Evolutionary conservation across 1,284 basidiomycete genomes (phyloP).

Genomic region (Schizopora paradoxa): DNA sequence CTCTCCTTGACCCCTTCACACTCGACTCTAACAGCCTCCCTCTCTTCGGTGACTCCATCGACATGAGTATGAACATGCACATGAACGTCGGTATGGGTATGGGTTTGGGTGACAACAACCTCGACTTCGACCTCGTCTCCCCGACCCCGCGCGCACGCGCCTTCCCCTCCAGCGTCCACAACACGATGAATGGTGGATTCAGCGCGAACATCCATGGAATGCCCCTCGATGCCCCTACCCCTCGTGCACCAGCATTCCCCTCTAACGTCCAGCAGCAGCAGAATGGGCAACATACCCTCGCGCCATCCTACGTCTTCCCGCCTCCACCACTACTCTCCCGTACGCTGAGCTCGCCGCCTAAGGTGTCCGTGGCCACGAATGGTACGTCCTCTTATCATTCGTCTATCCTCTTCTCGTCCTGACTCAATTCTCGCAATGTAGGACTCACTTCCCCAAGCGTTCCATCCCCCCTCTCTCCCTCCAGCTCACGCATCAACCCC

Average conservation of each 20-base stretch:
- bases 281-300: not conserved
- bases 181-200: conserved; percentile 74
- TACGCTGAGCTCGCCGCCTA: no score
- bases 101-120: no score
- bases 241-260: not conserved
- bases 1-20: not conserved
- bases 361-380: no score
- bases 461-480: conserved; percentile 3
- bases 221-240: not conserved
- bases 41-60: no score
- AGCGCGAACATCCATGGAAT: conserved; percentile 60
- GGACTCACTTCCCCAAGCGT: conserved; percentile 1
- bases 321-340: no score
- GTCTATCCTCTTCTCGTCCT: not conserved
- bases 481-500: conserved; percentile 10
- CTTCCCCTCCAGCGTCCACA: conserved; percentile 61
- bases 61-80: no score
- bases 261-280: conserved; percentile 28
- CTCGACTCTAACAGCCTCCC: no score
- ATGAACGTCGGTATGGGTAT: no score
- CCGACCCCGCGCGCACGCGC: conserved; percentile 73
- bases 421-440: no score
- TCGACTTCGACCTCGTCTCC: conserved; percentile 52
- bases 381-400: not conserved
- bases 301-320: not conserved